These are phyloP conservation scores for Solanum verrucosum DNA, from an alignment of 257 asterid genomes.

Conservation along the genomic window DNA sequence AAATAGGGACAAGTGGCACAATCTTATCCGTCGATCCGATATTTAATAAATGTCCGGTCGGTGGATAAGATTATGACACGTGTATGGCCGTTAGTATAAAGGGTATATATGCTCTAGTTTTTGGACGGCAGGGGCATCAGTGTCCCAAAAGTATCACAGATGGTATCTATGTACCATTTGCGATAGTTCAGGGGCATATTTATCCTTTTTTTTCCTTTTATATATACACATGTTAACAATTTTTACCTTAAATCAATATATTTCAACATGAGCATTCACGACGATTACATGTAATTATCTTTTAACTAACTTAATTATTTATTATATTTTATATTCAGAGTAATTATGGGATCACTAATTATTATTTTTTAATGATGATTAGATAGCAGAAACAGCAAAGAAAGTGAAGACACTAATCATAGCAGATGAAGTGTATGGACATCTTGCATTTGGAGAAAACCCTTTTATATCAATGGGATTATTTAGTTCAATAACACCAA, in stretches of 20 bases:
- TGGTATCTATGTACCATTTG: too few species aligned
- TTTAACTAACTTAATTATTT: background rate
- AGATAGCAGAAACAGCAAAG: constrained; percentile 78
- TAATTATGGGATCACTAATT: background rate
- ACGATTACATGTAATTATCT: background rate
- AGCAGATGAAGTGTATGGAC: constrained; percentile 88
- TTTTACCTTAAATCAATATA: background rate
- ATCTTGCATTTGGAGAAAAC: constrained; percentile 59
- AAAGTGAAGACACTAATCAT: constrained; percentile 47
- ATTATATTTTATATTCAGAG: background rate
- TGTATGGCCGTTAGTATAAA: too few species aligned
- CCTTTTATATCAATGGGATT: constrained; percentile 85
- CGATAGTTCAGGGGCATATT: too few species aligned
- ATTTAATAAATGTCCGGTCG: too few species aligned
- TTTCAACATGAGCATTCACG: background rate
- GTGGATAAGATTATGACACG: too few species aligned
- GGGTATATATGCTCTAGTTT: too few species aligned
- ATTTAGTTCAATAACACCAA: constrained; percentile 57
- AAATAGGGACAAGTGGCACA: too few species aligned
- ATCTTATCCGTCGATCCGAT: too few species aligned
- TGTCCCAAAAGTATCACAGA: too few species aligned
- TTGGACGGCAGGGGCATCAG: too few species aligned
- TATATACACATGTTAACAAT: background rate
- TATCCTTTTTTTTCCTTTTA: background rate
- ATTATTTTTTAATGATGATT: background rate